These are phyloP conservation scores for Diaporthe humulicola DNA, from an alignment of 2,329 filamentous ascomycete genomes.

Conservation along the genomic window DNA sequence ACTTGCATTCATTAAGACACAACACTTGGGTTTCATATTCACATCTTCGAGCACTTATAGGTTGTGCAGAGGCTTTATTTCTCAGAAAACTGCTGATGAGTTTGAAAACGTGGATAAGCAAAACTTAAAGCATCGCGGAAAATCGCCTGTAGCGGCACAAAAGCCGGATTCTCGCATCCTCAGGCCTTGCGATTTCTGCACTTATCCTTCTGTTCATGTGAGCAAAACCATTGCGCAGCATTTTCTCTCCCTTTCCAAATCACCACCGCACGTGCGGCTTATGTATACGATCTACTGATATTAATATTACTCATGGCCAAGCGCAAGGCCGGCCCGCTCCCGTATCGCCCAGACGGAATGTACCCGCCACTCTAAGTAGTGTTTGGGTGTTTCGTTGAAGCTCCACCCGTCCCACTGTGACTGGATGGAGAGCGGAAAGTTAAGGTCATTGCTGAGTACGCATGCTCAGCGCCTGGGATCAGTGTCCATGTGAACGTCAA, in stretches of 20 bases:
- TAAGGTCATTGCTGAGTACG: no score
- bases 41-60: not conserved
- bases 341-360: not conserved
- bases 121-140: no score
- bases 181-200: not conserved
- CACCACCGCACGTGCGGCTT: not conserved
- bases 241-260: not conserved
- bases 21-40: not conserved
- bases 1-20: not conserved
- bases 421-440: not conserved
- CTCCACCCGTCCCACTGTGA: no score
- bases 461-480: not conserved
- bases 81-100: not conserved
- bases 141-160: not conserved
- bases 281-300: not conserved
- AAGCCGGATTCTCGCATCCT: no score
- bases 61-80: not conserved
- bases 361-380: not conserved
- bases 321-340: not conserved
- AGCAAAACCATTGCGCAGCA: not conserved
- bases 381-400: not conserved
- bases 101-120: not conserved
- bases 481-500: not conserved
- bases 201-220: not conserved
- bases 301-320: not conserved